Percentiles rank a stretch among this genome's conserved stretches.
Evolutionary conservation across 768 basidiomycete genomes (phyloP).

Genomic region (Xanthoconium stramineum): DNA sequence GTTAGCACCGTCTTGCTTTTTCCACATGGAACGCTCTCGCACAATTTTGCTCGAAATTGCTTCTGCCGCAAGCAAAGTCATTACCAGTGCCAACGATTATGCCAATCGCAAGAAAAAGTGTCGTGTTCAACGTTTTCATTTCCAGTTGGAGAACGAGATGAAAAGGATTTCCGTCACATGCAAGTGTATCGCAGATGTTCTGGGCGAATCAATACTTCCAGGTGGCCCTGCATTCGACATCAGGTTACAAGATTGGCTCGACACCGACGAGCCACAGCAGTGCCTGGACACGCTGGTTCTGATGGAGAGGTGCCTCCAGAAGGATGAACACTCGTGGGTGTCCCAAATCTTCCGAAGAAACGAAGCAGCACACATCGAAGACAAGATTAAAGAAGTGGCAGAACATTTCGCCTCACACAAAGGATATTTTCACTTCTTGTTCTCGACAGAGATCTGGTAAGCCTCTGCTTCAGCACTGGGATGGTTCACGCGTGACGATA

Average conservation of each 20-base stretch:
- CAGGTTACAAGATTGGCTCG: neutral
- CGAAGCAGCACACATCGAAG: neutral
- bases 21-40: neutral
- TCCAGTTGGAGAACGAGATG: neutral
- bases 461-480: neutral
- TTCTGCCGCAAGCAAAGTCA: neutral
- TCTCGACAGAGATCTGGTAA: slow-evolving; percentile 4
- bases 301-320: neutral
- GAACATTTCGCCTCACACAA: neutral
- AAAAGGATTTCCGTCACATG: neutral
- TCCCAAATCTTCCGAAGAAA: neutral
- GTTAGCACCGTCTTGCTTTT: no score
- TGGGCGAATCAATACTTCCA: neutral
- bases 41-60: neutral
- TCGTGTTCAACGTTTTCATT: neutral
- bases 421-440: neutral
- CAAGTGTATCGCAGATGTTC: neutral
- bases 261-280: neutral
- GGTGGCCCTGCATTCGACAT: neutral
- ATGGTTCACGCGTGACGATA: neutral
- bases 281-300: neutral
- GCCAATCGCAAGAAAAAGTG: neutral
- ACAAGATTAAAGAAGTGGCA: neutral
- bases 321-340: neutral
- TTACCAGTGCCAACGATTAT: neutral